Evolutionary conservation across 129 eudicot species (phyloP).

Genomic region (Centaurea solstitialis): DNA sequence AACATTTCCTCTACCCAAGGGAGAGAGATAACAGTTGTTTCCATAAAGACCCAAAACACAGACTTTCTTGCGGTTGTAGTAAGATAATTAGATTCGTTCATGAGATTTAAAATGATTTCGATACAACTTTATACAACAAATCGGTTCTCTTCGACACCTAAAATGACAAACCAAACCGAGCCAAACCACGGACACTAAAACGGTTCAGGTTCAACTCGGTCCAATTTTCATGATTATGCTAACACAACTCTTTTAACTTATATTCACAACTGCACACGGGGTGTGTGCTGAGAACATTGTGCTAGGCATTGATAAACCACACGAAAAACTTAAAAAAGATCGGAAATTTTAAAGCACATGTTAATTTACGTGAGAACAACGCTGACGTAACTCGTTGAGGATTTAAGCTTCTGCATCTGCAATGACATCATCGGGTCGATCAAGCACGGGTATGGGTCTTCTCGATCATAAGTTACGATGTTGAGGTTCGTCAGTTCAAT

Average conservation of each 20-base stretch:
- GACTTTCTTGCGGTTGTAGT: neutral
- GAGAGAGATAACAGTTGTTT: neutral
- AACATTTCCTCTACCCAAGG: too few relatives aligned
- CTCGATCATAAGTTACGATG: too few relatives aligned
- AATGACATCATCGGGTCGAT: conserved; percentile 26
- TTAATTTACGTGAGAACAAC: conserved; percentile 15
- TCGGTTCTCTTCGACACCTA: conserved; percentile 4
- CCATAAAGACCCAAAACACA: neutral
- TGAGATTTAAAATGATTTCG: neutral
- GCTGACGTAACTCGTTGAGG: neutral
- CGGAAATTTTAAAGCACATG: conserved; percentile 2
- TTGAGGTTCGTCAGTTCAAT: too few relatives aligned
- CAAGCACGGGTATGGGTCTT: too few relatives aligned
- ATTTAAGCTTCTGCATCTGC: neutral
- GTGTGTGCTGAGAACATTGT: neutral
- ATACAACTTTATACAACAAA: neutral
- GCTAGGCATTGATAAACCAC: neutral
- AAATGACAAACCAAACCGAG: neutral
- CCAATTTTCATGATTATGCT: neutral
- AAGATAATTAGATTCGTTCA: neutral
- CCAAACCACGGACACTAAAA: conserved; percentile 12
- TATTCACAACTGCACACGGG: conserved; percentile 8
- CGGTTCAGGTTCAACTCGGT: conserved; percentile 8
- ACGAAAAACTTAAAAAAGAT: neutral
- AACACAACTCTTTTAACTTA: conserved; percentile 3